phyloP scores from a whole-genome alignment of 441 rosid genomes.

The Eruca vesicaria region DNA sequence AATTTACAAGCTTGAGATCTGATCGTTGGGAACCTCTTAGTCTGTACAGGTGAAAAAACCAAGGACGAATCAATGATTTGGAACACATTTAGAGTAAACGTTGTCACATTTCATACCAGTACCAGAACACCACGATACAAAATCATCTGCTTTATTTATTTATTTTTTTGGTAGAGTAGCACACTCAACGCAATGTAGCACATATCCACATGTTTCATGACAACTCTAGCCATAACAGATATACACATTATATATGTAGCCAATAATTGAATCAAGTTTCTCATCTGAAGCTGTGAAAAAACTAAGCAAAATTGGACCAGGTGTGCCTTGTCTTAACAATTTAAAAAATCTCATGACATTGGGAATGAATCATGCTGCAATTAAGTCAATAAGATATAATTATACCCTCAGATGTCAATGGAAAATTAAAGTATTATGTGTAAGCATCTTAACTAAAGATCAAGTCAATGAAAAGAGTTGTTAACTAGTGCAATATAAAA shows the following conservation, averaged over 20 bases:
- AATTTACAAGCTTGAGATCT: not conserved
- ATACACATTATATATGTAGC: not conserved
- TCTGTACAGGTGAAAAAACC: not conserved
- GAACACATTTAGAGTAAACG: not conserved
- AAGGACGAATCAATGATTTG: not conserved
- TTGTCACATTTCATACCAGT: not conserved
- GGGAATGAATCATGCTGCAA: not conserved
- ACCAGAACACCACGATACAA: no score
- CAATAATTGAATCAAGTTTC: not conserved
- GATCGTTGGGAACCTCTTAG: not conserved
- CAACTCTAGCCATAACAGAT: not conserved
- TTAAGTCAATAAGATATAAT: not conserved
- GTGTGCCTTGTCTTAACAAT: not conserved
- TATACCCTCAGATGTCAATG: not conserved
- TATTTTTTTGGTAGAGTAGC: not conserved
- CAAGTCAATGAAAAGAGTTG: not conserved
- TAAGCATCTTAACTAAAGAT: not conserved
- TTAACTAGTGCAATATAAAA: not conserved
- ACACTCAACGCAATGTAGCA: not conserved
- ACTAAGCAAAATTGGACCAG: not conserved
- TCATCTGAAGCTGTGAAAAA: not conserved
- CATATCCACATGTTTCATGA: not conserved
- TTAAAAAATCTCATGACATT: not conserved
- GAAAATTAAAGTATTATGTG: not conserved
- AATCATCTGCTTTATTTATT: no score